These are phyloP conservation scores for Blastocladiella emersonii DNA, from an alignment of 371 early-diverging fungal genomes.

Conservation along the genomic window DNA sequence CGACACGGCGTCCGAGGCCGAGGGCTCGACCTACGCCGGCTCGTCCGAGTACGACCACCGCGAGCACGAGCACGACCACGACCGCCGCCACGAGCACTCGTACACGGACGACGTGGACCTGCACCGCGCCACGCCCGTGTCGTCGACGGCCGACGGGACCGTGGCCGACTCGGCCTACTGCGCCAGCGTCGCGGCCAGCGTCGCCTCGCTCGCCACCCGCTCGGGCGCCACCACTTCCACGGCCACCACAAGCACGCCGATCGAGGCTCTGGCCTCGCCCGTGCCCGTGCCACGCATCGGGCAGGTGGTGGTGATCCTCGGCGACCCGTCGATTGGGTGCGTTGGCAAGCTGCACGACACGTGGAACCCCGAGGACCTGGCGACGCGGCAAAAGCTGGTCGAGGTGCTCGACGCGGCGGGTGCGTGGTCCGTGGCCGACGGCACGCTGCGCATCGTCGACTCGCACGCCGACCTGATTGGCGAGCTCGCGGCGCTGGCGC, in stretches of 20 bases:
- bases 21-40: no score
- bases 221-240: neutral
- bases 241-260: no score
- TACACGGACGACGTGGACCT: neutral
- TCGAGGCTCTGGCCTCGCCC: neutral
- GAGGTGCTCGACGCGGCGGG: conserved; percentile 11
- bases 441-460: conserved; percentile 10
- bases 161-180: neutral
- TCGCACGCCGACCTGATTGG: conserved; percentile 2
- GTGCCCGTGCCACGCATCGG: neutral
- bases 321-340: conserved; percentile 28
- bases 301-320: conserved; percentile 22
- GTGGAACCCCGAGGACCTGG: conserved; percentile 37
- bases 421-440: neutral
- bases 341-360: conserved; percentile 35
- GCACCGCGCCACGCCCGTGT: neutral
- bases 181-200: no score
- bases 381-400: conserved; percentile 25
- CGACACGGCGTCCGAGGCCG: no score
- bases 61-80: no score
- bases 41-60: no score
- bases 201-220: neutral
- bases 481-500: neutral
- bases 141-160: neutral
- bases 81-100: no score